Conservation (phyloP, 2,329 filamentous ascomycete species). For the Nemania diffusa region DNA sequence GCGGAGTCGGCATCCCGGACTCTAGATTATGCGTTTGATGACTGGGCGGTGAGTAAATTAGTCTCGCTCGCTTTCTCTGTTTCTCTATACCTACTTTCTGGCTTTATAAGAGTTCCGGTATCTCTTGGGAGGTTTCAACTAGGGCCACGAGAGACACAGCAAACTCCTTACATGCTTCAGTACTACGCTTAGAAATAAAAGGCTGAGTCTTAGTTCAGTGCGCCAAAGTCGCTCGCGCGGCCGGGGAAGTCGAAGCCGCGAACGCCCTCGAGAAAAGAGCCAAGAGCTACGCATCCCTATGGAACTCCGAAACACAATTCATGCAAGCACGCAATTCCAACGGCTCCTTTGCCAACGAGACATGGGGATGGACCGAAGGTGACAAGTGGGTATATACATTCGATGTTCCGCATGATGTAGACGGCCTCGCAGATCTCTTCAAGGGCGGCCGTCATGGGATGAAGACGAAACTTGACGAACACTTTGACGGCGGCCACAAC, state of each 20-base stretch:
- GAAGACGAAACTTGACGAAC: conserved; percentile 56
- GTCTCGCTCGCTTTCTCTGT: background rate
- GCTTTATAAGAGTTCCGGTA: no score
- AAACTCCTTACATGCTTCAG: background rate
- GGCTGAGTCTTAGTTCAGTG: conserved; percentile 39
- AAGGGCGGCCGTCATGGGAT: conserved; percentile 50
- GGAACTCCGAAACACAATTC: conserved; percentile 56
- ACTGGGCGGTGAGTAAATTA: conserved; percentile 49
- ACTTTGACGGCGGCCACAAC: conserved; percentile 58
- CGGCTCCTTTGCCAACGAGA: conserved; percentile 55
- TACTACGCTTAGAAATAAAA: background rate
- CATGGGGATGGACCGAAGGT: conserved; percentile 61
- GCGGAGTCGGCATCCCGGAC: conserved; percentile 59
- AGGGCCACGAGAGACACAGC: background rate
- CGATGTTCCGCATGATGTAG: conserved; percentile 58
- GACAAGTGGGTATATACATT: conserved; percentile 63
- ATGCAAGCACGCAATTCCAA: conserved; percentile 61
- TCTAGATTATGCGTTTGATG: conserved; percentile 60
- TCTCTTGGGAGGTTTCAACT: no score
- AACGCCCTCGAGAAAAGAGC: conserved; percentile 50
- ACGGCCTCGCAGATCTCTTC: conserved; percentile 55
- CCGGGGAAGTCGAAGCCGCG: conserved; percentile 49
- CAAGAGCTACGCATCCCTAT: conserved; percentile 55
- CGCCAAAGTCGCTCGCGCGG: conserved; percentile 53
- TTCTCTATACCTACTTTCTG: background rate